These are phyloP conservation scores for Clarireedia homoeocarpa DNA, from an alignment of 2,329 filamentous ascomycete species.

Conservation along the genomic window DNA sequence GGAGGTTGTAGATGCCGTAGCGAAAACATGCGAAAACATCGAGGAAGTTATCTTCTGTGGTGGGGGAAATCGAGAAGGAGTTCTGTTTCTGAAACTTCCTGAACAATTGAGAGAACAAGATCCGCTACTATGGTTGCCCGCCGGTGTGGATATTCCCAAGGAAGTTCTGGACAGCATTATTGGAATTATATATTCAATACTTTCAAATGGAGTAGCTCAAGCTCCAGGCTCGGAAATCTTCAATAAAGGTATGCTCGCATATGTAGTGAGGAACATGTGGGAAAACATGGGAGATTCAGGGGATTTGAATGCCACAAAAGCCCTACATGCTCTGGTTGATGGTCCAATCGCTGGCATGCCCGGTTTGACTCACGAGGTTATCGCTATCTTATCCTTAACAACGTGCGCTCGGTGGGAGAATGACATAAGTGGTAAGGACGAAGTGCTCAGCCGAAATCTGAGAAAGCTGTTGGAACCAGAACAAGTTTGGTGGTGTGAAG, in stretches of 20 bases:
- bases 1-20: conserved; percentile 69
- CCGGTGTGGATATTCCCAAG: neutral
- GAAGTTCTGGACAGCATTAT: no score
- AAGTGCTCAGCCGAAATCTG: conserved; percentile 17
- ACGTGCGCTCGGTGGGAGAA: conserved; percentile 70
- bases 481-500: conserved; percentile 27
- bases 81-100: conserved; percentile 64
- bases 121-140: conserved; percentile 46
- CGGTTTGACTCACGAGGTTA: conserved; percentile 63
- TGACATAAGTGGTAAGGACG: conserved; percentile 43
- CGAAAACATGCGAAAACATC: conserved; percentile 61
- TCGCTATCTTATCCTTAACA: conserved; percentile 63
- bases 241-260: conserved; percentile 36
- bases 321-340: conserved; percentile 64
- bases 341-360: conserved; percentile 58
- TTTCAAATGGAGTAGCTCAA: no score
- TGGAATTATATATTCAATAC: no score
- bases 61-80: conserved; percentile 80
- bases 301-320: conserved; percentile 54
- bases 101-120: conserved; percentile 50
- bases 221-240: conserved; percentile 31
- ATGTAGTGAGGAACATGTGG: conserved; percentile 45
- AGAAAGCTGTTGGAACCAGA: conserved; percentile 21
- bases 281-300: conserved; percentile 39
- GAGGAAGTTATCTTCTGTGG: conserved; percentile 75